Evolutionary conservation across 345 rosid genomes (phyloP), one percentile per base, ranked within the genome.

Genomic region (Aquilaria malaccensis): DNA sequence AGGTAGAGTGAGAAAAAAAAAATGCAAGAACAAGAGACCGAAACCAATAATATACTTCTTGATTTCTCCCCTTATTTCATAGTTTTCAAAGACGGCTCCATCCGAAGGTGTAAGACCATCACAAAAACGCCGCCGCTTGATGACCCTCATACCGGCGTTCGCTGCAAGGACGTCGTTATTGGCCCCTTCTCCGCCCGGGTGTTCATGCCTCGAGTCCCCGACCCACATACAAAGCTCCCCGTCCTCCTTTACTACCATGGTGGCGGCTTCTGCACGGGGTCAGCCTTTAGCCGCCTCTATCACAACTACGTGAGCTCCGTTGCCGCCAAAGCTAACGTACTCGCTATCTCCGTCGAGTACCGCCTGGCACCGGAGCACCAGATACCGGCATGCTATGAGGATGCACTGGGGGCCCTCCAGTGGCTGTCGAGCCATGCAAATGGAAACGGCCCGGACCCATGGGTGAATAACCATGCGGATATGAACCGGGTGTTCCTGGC

Each of bases 201-300:
- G 43, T 37, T 37, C 43, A 3, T 37, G 43, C 43, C 43, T 2
- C 43, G 7, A 37, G 2, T 9, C 5, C 43, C 43, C 7, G 43
- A 37, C 5, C 43, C 43, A 5, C 5, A 37, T 9, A 37, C 77
- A 9, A 85, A 72, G 30, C 73, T 81, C 6, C 83, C 86, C 0
- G 54, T 88, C 4, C 70, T 85, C 6, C 63, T 88, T 29, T 83
- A 77, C 79, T 64, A 65, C 61, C 83, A 83, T 15, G 86, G 88
- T 2, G 82, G 88, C 5, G 83, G 71, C 31, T 81, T 81, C 75
- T 67, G 73, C 57, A 54, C 68, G 31, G 81, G 74, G 13, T 61
- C 84, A 0, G 74, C 87, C 32, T 65, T 62, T 32, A 68, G 79
- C 0, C 78, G 68, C n/a, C 54, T 49, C 11, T 70, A 60, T 62